These are phyloP conservation scores for Schizosaccharomyces versatilis DNA, from an alignment of 1,139 yeast species.

Conservation along the genomic window DNA sequence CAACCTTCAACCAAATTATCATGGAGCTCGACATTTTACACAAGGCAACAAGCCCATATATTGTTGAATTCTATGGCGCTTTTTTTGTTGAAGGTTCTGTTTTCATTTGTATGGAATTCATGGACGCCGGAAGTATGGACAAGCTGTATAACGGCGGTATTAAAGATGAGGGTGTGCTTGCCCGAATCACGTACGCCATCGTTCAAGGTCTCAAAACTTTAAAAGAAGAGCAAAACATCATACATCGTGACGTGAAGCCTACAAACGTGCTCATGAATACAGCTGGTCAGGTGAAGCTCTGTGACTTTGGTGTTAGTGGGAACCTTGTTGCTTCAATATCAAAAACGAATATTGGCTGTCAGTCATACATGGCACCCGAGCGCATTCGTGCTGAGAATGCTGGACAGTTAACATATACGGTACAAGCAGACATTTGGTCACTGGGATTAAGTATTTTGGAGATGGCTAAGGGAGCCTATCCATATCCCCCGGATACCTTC, in stretches of 20 bases:
- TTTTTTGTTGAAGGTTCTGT: constrained; percentile 36
- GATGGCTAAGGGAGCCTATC: constrained; percentile 75
- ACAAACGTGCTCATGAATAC: constrained; percentile 69
- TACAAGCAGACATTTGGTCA: constrained; percentile 92
- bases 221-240: constrained; percentile 74
- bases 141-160: constrained; percentile 37
- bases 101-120: constrained; percentile 92
- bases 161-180: constrained; percentile 56
- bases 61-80: constrained; percentile 81
- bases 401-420: constrained; percentile 40
- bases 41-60: constrained; percentile 61
- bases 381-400: constrained; percentile 39
- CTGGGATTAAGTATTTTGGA: constrained; percentile 74
- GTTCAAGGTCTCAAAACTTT: constrained; percentile 64
- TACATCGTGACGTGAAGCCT: constrained; percentile 93
- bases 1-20: constrained; percentile 64
- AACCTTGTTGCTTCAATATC: constrained; percentile 89
- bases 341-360: constrained; percentile 91
- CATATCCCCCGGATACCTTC: constrained; percentile 86
- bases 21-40: constrained; percentile 78
- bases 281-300: constrained; percentile 65
- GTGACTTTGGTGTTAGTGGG: constrained; percentile 95
- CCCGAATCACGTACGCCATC: constrained; percentile 60
- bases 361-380: constrained; percentile 97
- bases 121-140: constrained; percentile 94